Conservation (phyloP, 164 flowering plant genomes). For the Nymphaea thermarum region DNA sequence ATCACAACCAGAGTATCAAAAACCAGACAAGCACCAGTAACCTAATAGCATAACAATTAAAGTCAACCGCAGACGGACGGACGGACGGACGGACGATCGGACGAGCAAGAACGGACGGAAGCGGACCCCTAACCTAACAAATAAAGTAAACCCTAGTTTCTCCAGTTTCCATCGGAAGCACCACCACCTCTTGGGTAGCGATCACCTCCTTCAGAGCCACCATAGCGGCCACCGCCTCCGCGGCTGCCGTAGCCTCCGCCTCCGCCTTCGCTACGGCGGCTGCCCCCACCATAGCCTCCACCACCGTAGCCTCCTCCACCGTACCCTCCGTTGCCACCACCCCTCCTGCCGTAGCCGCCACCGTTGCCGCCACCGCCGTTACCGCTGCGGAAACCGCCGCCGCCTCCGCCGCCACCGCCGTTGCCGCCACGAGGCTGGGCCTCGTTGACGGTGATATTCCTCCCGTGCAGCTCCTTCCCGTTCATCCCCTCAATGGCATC, state of each 20-base stretch:
- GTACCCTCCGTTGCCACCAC: slow-evolving; percentile 9
- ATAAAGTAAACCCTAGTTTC: slow-evolving; percentile 13
- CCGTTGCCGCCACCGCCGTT: slow-evolving; percentile 21
- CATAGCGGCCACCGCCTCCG: slow-evolving; percentile 19
- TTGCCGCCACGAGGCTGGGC: slow-evolving; percentile 31
- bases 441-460: slow-evolving; percentile 40
- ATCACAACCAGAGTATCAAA: too few species aligned
- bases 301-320: slow-evolving; percentile 14
- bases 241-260: slow-evolving; percentile 1
- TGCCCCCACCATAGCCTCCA: slow-evolving; percentile 9
- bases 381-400: slow-evolving; percentile 14
- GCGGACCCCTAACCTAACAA: too few species aligned
- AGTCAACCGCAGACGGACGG: too few species aligned
- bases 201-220: slow-evolving; percentile 12
- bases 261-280: slow-evolving; percentile 12
- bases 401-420: slow-evolving; percentile 19
- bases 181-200: slow-evolving; percentile 14
- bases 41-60: too few species aligned
- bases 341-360: slow-evolving; percentile 11
- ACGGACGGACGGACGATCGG: too few species aligned
- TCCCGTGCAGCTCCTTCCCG: slow-evolving; percentile 35
- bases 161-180: slow-evolving; percentile 28
- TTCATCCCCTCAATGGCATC: slow-evolving; percentile 45
- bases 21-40: too few species aligned
- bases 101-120: too few species aligned